phyloP scores from a whole-genome alignment of 768 basidiomycete genomes.

The Lactarius hengduanensis region DNA sequence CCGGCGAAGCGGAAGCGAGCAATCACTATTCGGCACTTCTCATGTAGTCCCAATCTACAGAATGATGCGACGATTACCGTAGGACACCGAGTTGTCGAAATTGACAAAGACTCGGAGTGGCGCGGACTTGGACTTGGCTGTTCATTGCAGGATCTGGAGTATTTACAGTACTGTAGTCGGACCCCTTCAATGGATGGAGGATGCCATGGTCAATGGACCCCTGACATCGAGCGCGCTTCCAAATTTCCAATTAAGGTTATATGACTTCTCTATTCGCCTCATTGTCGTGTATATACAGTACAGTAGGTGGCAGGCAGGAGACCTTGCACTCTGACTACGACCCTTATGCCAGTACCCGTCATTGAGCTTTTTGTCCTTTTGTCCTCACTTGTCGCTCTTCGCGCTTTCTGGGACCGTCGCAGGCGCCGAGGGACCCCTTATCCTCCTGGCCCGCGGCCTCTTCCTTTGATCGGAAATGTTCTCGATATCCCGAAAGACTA shows the following conservation, averaged over 20 bases:
- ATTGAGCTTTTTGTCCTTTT: slow-evolving; percentile 5
- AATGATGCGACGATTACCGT: background rate
- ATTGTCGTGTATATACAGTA: background rate
- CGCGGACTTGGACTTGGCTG: no score
- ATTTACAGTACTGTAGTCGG: no score
- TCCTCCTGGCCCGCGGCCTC: slow-evolving; percentile 19
- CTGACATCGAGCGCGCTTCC: no score
- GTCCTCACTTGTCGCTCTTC: background rate
- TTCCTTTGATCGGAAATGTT: slow-evolving; percentile 15
- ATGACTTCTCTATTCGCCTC: background rate
- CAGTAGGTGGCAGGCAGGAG: background rate
- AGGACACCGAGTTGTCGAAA: no score
- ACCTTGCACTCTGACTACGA: background rate
- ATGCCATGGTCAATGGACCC: no score
- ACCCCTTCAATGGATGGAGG: no score
- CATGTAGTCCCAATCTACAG: no score
- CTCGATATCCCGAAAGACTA: slow-evolving; percentile 17
- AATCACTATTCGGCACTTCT: no score
- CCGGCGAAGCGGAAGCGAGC: background rate
- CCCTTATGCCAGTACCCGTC: background rate
- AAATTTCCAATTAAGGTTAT: no score
- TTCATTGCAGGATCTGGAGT: no score
- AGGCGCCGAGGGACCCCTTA: slow-evolving; percentile 1
- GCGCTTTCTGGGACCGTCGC: slow-evolving; percentile 1
- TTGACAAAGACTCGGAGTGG: no score